Percentiles rank a stretch among this genome's conserved stretches.
phyloP scores from a whole-genome alignment of 2,329 filamentous ascomycete genomes.

The Neonectria ditissima region DNA sequence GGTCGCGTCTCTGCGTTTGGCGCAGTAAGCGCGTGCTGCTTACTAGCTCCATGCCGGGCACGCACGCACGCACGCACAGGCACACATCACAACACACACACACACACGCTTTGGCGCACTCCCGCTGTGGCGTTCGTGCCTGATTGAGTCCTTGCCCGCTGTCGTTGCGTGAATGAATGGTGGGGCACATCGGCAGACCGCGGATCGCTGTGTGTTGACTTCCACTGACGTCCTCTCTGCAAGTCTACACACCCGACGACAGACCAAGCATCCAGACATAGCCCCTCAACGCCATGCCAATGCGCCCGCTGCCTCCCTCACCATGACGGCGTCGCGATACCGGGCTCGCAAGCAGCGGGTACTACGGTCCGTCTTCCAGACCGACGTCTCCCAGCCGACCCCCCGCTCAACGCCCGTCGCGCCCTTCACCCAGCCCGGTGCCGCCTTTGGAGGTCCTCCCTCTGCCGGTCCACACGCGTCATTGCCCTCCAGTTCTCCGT shows the following conservation, averaged over 20 bases:
- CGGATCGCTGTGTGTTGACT: slow-evolving; percentile 3
- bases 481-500: slow-evolving; percentile 8
- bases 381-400: slow-evolving; percentile 62
- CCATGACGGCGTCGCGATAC: slow-evolving; percentile 58
- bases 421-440: slow-evolving; percentile 55
- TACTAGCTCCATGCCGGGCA: no score
- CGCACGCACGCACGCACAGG: no score
- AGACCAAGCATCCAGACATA: slow-evolving; percentile 14
- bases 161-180: slow-evolving; percentile 8
- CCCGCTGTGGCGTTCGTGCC: slow-evolving; percentile 8
- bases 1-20: slow-evolving; percentile 23
- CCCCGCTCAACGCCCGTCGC: slow-evolving; percentile 51
- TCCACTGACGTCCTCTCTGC: slow-evolving; percentile 4
- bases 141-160: no score
- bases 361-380: slow-evolving; percentile 68
- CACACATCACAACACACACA: no score
- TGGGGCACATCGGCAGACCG: slow-evolving; percentile 6
- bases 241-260: not conserved
- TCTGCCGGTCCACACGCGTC: slow-evolving; percentile 42
- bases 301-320: slow-evolving; percentile 34
- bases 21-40: slow-evolving; percentile 34
- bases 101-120: slow-evolving; percentile 24
- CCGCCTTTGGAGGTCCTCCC: slow-evolving; percentile 57
- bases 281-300: slow-evolving; percentile 30
- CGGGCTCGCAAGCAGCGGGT: slow-evolving; percentile 61